These are phyloP conservation scores for Eragrostis nindensis DNA, from an alignment of 176 grass and related monocot genomes.

Conservation along the genomic window DNA sequence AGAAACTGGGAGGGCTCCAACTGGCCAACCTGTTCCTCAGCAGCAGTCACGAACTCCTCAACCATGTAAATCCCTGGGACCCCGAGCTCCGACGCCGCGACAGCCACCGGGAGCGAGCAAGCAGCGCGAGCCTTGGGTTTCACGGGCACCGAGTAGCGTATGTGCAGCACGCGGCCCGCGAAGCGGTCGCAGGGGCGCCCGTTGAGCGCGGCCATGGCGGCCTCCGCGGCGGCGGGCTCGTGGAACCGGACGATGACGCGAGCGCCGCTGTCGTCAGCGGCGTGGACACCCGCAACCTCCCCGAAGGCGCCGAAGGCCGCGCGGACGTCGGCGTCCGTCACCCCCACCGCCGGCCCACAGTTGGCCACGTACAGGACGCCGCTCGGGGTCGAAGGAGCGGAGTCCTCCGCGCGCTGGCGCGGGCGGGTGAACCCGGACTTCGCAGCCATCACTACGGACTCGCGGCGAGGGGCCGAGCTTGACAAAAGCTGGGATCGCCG, in stretches of 20 bases:
- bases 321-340: slow-evolving; percentile 58
- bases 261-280: slow-evolving; percentile 70
- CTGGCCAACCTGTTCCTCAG: slow-evolving; percentile 71
- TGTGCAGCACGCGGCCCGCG: slow-evolving; percentile 60
- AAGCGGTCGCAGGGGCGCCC: slow-evolving; percentile 55
- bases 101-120: slow-evolving; percentile 47
- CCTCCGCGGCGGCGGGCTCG: slow-evolving; percentile 55
- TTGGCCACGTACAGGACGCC: slow-evolving; percentile 79
- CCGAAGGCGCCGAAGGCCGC: slow-evolving; percentile 67
- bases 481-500: not conserved
- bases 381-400: slow-evolving; percentile 16
- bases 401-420: slow-evolving; percentile 22
- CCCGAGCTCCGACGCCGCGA: slow-evolving; percentile 55
- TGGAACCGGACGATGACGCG: slow-evolving; percentile 76
- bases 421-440: slow-evolving; percentile 56
- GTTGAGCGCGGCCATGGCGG: slow-evolving; percentile 69
- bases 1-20: not conserved
- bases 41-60: slow-evolving; percentile 67
- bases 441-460: slow-evolving; percentile 35
- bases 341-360: slow-evolving; percentile 78
- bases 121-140: slow-evolving; percentile 42
- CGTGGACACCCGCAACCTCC: slow-evolving; percentile 56
- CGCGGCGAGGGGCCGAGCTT: not conserved
- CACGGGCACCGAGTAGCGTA: slow-evolving; percentile 64
- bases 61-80: slow-evolving; percentile 80